Evolutionary conservation across 2,329 filamentous ascomycete genomes (phyloP), one percentile per base, ranked within the genome.

Genomic region (Exserohilum turcica): DNA sequence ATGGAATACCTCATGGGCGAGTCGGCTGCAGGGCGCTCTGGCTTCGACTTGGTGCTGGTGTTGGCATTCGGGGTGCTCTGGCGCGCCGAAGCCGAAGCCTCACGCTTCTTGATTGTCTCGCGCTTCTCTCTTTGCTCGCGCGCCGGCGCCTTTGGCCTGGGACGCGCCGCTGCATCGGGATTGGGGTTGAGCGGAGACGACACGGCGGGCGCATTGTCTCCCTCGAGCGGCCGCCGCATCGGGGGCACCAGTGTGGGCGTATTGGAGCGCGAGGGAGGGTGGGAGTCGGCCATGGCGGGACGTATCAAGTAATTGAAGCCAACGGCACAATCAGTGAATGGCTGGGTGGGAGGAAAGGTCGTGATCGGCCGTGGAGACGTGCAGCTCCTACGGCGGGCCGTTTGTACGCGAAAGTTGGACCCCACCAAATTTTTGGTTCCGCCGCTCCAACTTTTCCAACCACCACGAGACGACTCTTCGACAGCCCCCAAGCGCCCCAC

Each of bases 121-220:
- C 80, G 74, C 66, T 80, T 80, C 58, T 82, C 80, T 36, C 80
- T 72, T 61, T 78, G 78, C 69, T 75, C 73, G 46, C 71, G 71
- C 38, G 70, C 72, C 3, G 74, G 70, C 52, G 70, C 62, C 56
- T 68, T 67, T 6, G 76, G 71, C 3, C 80, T 75, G 21, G 77
- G 75, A 21, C 84, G 74, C 47, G 69, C 61, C 16, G 69, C 66
- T 12, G 62, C 31, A 79, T 78, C 83, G 57, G 81, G 80, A 78
- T 78, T 84, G 54, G 82, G 80, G 64, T 92, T 92, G 57, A 92
- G 82, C 24, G 89, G 89, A 9, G 89, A 92, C 2, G 89, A 85
- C 2, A 91, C 80, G 10, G 86, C 81, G 4, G 89, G 89, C 56
- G 82, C 82, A 73, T 92, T 86, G 68, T 85, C 85, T 64, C 90